A percentile compares a stretch with the other conserved stretches of the same genome.
phyloP scores from a whole-genome alignment of 768 basidiomycete genomes.

The Kwoniella dendrophila region DNA sequence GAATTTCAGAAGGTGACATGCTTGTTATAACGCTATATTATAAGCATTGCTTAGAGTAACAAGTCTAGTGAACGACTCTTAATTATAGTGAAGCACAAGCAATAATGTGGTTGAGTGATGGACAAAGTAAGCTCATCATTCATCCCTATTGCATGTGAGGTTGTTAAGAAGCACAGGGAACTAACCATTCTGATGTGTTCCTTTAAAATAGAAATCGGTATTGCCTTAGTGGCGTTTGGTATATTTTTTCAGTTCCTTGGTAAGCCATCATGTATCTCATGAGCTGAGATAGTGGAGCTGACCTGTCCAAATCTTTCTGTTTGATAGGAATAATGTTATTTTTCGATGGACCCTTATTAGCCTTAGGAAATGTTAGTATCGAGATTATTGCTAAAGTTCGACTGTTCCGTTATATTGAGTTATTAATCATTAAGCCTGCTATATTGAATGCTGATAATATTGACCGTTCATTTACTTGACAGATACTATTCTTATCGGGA shows the following conservation, averaged over 20 bases:
- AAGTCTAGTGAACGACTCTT: too few relatives aligned
- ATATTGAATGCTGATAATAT: too few relatives aligned
- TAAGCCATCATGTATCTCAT: constrained; percentile 20
- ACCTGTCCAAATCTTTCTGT: not conserved
- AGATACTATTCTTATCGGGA: constrained; percentile 93
- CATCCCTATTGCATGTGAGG: not conserved
- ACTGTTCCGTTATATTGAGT: too few relatives aligned
- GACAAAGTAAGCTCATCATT: constrained; percentile 61
- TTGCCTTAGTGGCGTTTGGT: constrained; percentile 94
- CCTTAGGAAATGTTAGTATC: constrained; percentile 90
- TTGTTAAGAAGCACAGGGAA: not conserved
- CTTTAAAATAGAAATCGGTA: constrained; percentile 79
- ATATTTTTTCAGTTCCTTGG: constrained; percentile 94
- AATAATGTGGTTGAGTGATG: constrained; percentile 63
- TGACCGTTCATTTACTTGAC: not conserved
- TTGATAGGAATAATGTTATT: constrained; percentile 72
- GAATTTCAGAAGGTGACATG: too few relatives aligned
- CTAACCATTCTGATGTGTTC: constrained; percentile 1
- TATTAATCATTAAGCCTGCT: too few relatives aligned
- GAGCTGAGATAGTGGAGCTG: not conserved
- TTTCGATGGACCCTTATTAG: constrained; percentile 92
- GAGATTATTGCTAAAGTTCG: too few relatives aligned
- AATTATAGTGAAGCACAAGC: too few relatives aligned
- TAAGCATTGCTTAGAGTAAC: too few relatives aligned
- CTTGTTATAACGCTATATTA: too few relatives aligned